These are phyloP conservation scores for Protomyces gravidus DNA, from an alignment of 1,139 yeast species.

Conservation along the genomic window DNA sequence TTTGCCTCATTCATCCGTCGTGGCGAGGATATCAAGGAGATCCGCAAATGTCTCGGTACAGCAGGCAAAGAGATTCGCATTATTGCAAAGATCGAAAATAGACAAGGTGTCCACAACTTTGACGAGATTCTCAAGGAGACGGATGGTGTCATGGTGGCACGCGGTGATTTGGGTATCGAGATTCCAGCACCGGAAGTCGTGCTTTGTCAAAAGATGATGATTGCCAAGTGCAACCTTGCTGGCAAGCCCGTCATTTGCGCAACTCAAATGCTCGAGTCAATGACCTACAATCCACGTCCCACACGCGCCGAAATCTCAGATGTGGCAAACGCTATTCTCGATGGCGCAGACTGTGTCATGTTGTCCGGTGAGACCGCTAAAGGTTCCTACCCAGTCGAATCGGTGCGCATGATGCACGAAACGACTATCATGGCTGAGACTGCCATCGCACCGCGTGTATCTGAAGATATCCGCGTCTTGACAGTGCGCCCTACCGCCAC, in stretches of 20 bases:
- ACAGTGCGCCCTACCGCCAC: conserved; percentile 88
- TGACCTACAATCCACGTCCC: conserved; percentile 99
- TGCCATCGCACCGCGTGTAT: conserved; percentile 79
- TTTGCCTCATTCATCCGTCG: conserved; percentile 98
- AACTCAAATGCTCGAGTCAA: conserved; percentile 98
- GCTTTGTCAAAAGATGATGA: conserved; percentile 97
- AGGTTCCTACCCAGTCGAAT: conserved; percentile 96
- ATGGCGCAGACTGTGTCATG: conserved; percentile 97
- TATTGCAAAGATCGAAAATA: conserved; percentile 96
- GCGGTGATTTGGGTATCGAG: conserved; percentile 99
- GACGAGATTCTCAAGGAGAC: conserved; percentile 91
- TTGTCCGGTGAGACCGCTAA: conserved; percentile 99
- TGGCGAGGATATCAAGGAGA: conserved; percentile 80
- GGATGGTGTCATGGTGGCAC: conserved; percentile 99
- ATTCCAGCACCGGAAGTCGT: conserved; percentile 99
- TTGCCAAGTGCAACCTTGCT: conserved; percentile 97
- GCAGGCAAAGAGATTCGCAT: conserved; percentile 94
- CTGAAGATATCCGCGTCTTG: conserved; percentile 73
- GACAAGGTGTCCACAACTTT: conserved; percentile 99
- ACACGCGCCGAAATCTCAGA: conserved; percentile 99
- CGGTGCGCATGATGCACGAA: conserved; percentile 98
- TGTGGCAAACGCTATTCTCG: conserved; percentile 97
- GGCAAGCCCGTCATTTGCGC: conserved; percentile 99
- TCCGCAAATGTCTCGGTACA: conserved; percentile 92
- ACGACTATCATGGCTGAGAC: conserved; percentile 94